phyloP scores from a whole-genome alignment of 2,329 filamentous ascomycete genomes.

The Pyrenochaeta sp. region DNA sequence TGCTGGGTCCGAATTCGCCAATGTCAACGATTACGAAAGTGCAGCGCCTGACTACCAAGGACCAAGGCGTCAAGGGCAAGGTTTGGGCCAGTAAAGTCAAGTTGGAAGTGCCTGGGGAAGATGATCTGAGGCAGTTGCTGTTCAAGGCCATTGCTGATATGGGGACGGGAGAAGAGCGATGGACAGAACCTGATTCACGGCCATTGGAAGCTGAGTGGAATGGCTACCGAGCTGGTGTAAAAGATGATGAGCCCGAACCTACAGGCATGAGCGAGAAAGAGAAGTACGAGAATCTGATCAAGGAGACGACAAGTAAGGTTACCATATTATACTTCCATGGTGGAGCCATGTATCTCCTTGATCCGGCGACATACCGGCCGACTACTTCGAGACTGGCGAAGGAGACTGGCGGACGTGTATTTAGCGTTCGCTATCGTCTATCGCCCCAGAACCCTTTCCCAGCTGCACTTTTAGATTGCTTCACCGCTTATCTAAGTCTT shows the following conservation, averaged over 20 bases:
- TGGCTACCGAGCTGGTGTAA: conserved; percentile 68
- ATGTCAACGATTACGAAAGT: conserved; percentile 38
- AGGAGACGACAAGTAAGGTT: conserved; percentile 68
- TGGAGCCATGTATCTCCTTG: conserved; percentile 76
- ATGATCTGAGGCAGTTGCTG: conserved; percentile 63
- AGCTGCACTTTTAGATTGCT: conserved; percentile 74
- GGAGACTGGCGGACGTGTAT: conserved; percentile 71
- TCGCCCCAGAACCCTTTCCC: conserved; percentile 80
- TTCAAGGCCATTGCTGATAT: conserved; percentile 66
- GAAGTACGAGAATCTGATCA: conserved; percentile 73
- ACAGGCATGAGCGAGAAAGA: conserved; percentile 65
- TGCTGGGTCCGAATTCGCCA: conserved; percentile 39
- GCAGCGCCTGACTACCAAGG: conserved; percentile 70
- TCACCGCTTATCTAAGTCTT: conserved; percentile 76
- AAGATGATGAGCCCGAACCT: conserved; percentile 61
- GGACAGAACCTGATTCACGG: conserved; percentile 59
- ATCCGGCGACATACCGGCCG: conserved; percentile 72
- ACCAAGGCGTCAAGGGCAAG: conserved; percentile 75
- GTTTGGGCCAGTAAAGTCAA: conserved; percentile 82
- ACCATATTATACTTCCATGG: conserved; percentile 80
- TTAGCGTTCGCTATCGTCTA: conserved; percentile 77
- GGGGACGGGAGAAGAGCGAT: conserved; percentile 48
- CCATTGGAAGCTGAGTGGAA: conserved; percentile 79
- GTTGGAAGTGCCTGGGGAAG: conserved; percentile 66
- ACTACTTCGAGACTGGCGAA: conserved; percentile 70